Conservation (phyloP, 148 eudicot species). For the Salicornia ramosissima region DNA sequence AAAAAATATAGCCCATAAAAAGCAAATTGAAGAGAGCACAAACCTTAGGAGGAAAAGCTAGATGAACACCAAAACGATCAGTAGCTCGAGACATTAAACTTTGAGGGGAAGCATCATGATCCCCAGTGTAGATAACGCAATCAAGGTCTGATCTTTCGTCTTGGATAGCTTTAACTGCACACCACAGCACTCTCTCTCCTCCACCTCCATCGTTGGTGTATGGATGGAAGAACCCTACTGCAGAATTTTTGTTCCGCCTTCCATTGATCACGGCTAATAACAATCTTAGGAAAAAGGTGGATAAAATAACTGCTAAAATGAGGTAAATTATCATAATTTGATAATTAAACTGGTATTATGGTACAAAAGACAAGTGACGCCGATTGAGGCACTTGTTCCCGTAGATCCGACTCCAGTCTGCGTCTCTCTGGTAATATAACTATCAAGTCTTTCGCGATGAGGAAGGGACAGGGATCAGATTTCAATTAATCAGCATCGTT, state of each 20-base stretch:
- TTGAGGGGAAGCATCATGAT: slow-evolving; percentile 73
- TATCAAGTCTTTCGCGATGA: too few relatives aligned
- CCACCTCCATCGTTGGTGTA: slow-evolving; percentile 97
- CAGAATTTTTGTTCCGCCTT: slow-evolving; percentile 38
- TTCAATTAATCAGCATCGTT: too few relatives aligned
- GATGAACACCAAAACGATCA: slow-evolving; percentile 79
- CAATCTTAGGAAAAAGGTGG: slow-evolving; percentile 7
- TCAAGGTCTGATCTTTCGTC: slow-evolving; percentile 60
- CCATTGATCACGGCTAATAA: slow-evolving; percentile 13
- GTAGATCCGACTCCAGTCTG: too few relatives aligned
- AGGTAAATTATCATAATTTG: background rate
- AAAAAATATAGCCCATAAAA: background rate
- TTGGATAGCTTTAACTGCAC: slow-evolving; percentile 86
- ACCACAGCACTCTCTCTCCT: slow-evolving; percentile 97
- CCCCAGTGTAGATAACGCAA: slow-evolving; percentile 71
- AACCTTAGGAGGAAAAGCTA: slow-evolving; percentile 61
- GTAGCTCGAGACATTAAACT: slow-evolving; percentile 56
- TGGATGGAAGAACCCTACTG: slow-evolving; percentile 85
- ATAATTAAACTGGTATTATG: too few relatives aligned
- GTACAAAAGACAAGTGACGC: too few relatives aligned
- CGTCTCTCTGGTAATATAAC: too few relatives aligned
- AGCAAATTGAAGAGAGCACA: background rate
- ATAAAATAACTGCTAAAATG: background rate
- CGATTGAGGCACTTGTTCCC: too few relatives aligned
- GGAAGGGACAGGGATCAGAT: too few relatives aligned